phyloP scores from a whole-genome alignment of 257 asterid genomes.

The Solanum verrucosum region DNA sequence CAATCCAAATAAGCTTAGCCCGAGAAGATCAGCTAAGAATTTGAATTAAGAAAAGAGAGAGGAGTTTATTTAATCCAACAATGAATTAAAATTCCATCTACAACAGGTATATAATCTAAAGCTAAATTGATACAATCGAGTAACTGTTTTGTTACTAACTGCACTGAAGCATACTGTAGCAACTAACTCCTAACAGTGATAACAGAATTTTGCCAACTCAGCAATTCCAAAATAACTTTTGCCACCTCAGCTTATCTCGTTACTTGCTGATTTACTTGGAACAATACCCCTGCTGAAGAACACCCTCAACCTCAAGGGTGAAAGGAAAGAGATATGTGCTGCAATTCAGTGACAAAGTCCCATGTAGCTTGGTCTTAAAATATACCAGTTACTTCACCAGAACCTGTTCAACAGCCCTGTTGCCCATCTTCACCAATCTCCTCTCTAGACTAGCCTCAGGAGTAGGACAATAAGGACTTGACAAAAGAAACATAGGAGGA shows the following conservation, averaged over 20 bases:
- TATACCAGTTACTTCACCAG: neutral
- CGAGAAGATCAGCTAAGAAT: neutral
- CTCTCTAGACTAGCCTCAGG: neutral
- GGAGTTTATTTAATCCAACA: neutral
- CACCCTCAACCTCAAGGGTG: neutral
- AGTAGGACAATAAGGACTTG: neutral
- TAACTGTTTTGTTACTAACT: neutral
- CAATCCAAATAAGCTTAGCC: neutral
- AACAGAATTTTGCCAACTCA: neutral
- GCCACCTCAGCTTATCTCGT: neutral
- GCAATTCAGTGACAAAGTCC: neutral
- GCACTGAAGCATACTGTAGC: neutral
- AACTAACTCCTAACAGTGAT: neutral
- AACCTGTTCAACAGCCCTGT: neutral
- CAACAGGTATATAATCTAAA: neutral
- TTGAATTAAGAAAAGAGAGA: neutral
- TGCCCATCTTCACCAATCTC: neutral
- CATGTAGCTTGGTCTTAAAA: neutral
- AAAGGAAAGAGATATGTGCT: neutral
- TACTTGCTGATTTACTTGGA: neutral
- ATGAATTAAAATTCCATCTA: neutral
- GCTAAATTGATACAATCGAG: neutral
- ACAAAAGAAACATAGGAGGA: neutral
- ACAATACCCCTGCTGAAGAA: neutral
- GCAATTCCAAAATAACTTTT: neutral